Base-by-base conservation (phyloP, 139 green algal genomes). In the Diplosphaera chodatii region DNA sequence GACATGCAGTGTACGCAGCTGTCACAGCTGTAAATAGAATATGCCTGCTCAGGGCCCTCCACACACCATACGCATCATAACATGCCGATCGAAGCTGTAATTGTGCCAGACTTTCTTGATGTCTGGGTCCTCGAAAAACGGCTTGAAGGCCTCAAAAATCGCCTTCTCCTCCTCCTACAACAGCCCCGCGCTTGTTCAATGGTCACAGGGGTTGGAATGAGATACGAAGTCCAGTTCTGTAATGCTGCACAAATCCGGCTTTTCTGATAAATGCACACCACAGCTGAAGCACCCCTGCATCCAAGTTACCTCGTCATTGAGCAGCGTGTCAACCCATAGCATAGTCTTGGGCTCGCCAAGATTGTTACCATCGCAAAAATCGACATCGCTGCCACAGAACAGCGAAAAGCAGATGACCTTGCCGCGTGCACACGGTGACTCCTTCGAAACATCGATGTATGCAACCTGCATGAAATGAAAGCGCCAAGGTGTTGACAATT, bases 71-170 rank as follows among this genome's bases (percentile, higher is more conserved):
- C 69, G 72, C 68, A 85, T 77, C 77, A 99, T 76, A 37, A 98
- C 91, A 80, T 98, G 95, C 1, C 93, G 87, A 81, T 99, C 95
- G 71, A 99, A 99, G 33, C 86, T 85, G 81, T 98, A 99, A 82
- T 99, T 99, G 87, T 99, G 95, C 95, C 95, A 99, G 40, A 97
- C 89, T 83, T 97, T 97, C 41, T 84, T 80, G 59, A 89, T 79
- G 34, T 33, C 37, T 0, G 34, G 22, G 55, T 89, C 82, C 63
- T 91, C 86, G n/a, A 96, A 95, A 74, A 97, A 98, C 21, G 64
- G 62, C 29, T 77, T 81, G 77, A 98, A 96, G 21, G 73, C 82
- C 3, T 83, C 76, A 27, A 94, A 64, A 18, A 97, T 88, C 32
- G 67, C 78, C 69, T 68, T 27, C 30, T 40, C 74, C 69, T 87